These are phyloP conservation scores for Fusarium sp. DNA, from an alignment of 2,329 filamentous ascomycete species.

Conservation along the genomic window DNA sequence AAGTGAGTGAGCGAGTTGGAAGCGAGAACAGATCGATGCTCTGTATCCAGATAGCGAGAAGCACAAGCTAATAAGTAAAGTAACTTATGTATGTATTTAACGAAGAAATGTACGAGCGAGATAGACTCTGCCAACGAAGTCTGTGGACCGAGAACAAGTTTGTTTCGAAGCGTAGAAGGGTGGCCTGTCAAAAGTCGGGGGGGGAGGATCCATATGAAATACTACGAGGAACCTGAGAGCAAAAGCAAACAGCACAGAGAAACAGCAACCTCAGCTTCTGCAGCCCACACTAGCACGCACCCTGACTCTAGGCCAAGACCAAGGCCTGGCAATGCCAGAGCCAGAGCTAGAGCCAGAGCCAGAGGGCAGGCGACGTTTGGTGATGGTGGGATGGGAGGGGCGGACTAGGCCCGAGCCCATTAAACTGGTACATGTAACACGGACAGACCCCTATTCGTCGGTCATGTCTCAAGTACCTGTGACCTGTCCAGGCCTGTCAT, in stretches of 20 bases:
- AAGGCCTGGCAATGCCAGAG: conserved; percentile 9
- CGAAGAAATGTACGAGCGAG: conserved; percentile 43
- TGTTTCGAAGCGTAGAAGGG: conserved; percentile 41
- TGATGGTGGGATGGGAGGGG: conserved; percentile 31
- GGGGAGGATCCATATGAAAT: conserved; percentile 42
- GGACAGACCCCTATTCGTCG: neutral
- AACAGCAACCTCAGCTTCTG: conserved; percentile 22
- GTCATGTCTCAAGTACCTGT: conserved; percentile 36
- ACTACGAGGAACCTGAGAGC: conserved; percentile 20
- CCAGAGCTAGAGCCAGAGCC: neutral
- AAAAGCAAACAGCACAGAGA: conserved; percentile 36
- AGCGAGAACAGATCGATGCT: conserved; percentile 41
- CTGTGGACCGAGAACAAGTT: conserved; percentile 45
- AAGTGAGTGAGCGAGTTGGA: conserved; percentile 35
- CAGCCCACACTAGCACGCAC: conserved; percentile 18
- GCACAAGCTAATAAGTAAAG: conserved; percentile 20
- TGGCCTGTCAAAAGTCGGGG: conserved; percentile 24
- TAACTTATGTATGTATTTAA: conserved; percentile 26
- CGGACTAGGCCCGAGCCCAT: conserved; percentile 26
- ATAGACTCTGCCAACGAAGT: conserved; percentile 70
- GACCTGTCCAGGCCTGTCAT: conserved; percentile 33
- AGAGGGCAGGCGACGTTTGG: conserved; percentile 23
- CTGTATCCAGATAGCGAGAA: conserved; percentile 43
- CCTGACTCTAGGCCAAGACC: conserved; percentile 10
- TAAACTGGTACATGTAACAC: conserved; percentile 36